A percentile compares a stretch with the other conserved stretches of the same genome.
Evolutionary conservation across 768 basidiomycete genomes (phyloP).

Genomic region (Botryobasidium botryosum): DNA sequence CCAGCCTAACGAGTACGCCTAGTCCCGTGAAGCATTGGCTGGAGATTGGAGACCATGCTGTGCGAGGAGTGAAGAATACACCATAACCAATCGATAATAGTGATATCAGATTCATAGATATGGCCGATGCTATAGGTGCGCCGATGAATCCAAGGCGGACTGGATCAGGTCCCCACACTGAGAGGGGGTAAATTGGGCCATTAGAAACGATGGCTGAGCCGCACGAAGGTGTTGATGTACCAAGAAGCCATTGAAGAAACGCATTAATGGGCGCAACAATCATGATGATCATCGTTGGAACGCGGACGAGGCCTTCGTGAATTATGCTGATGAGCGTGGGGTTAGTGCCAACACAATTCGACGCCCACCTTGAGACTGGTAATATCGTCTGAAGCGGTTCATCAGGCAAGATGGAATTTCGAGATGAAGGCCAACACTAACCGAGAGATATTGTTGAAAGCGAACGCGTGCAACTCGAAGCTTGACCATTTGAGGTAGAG

Average conservation of each 20-base stretch:
- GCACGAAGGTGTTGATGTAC: constrained; percentile 21
- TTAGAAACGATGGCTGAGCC: not conserved
- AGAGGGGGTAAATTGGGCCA: not conserved
- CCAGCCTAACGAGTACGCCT: constrained; percentile 52
- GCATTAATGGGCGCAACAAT: constrained; percentile 76
- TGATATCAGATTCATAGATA: constrained; percentile 76
- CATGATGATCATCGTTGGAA: constrained; percentile 71
- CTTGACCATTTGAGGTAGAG: constrained; percentile 60
- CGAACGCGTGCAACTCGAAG: constrained; percentile 63
- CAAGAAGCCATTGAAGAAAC: constrained; percentile 65
- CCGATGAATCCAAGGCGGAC: constrained; percentile 78
- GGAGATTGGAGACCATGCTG: constrained; percentile 72
- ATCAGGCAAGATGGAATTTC: too few relatives aligned
- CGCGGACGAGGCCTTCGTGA: constrained; percentile 47
- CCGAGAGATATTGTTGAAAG: constrained; percentile 38
- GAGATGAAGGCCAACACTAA: too few relatives aligned
- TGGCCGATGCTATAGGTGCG: constrained; percentile 79
- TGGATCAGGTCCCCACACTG: not conserved
- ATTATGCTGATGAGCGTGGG: not conserved
- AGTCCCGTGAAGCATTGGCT: constrained; percentile 47
- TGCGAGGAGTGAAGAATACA: constrained; percentile 36
- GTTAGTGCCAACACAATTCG: not conserved
- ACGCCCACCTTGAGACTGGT: constrained; percentile 9
- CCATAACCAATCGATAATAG: constrained; percentile 46
- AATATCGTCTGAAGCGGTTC: constrained; percentile 20